phyloP scores from a whole-genome alignment of 352 stramenopile species.

The Phytophthora pini region DNA sequence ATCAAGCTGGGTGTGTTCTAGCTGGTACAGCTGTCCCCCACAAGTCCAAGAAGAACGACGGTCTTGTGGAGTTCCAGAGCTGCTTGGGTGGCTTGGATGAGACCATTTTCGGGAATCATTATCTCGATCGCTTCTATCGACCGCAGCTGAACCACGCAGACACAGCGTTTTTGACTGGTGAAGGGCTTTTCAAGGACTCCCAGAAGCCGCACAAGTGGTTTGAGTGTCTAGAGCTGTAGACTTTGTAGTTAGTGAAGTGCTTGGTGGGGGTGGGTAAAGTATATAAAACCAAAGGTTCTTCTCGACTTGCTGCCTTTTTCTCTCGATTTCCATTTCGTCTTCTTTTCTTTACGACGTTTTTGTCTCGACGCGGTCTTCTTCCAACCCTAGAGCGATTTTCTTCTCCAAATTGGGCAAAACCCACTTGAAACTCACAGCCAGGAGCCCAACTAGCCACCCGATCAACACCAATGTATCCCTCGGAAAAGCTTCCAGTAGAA shows the following conservation, averaged over 20 bases:
- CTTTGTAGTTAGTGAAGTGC: neutral
- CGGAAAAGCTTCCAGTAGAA: constrained; percentile 63
- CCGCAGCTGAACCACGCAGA: constrained; percentile 51
- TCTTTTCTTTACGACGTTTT: neutral
- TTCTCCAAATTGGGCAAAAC: constrained; percentile 57
- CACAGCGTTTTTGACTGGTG: constrained; percentile 47
- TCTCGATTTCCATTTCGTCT: neutral
- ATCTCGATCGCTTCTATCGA: constrained; percentile 39
- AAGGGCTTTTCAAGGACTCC: constrained; percentile 33
- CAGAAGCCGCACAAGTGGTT: constrained; percentile 55
- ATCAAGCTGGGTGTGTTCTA: constrained; percentile 22
- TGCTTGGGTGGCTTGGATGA: constrained; percentile 34
- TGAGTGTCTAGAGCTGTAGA: constrained; percentile 34
- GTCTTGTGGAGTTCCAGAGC: constrained; percentile 52
- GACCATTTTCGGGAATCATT: constrained; percentile 31
- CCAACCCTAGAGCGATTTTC: constrained; percentile 57
- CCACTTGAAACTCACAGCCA: constrained; percentile 42
- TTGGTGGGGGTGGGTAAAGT: neutral
- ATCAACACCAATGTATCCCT: constrained; percentile 61
- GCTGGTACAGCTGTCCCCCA: constrained; percentile 25
- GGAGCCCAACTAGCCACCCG: constrained; percentile 55
- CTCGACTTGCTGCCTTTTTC: no score
- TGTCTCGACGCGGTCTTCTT: constrained; percentile 36
- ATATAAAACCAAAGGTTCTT: neutral
- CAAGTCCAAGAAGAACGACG: constrained; percentile 41